Base-by-base conservation (phyloP, 148 eudicot species). In the Hydrangea macrophylla region DNA sequence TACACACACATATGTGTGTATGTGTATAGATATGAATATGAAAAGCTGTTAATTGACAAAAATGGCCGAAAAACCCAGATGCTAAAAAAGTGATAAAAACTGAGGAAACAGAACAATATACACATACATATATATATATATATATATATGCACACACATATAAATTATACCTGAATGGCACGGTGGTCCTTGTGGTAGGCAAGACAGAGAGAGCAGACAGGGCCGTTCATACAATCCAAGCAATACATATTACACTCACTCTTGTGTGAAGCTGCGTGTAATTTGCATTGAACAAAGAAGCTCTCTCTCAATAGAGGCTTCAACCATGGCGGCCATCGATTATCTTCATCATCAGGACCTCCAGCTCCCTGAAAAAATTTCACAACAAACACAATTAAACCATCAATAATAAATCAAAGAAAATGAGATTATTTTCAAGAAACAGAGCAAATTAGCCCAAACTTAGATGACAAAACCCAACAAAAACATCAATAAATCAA, bases 241-340 rank as follows among this genome's bases (percentile, higher is more conserved):
- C 98, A 92, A 66, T 78, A 92, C 98, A 92, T 87, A 71, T 92
- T 92, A 60, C 98, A 92, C 75, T 92, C 98, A 55, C 91, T 88
- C 70, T 90, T 92, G 73, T 90, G 93, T 5, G 93, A 86, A 74
- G 86, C 90, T 0, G 94, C 85, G 22, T 92, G 98, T 20, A 73
- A 67, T 56, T 81, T 77, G 70, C 98, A 90, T 58, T 84, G 93
- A 67, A 75, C 88, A 53, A 92, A 92, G 83, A 89, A 92, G 23
- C 67, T 81, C 40, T 86, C 87, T 0, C 71, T 68, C 28, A 92
- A 35, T 44, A 92, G 55, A 53, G 90, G 87, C 58, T 88, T 88
- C 73, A 88, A 60, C 96, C 96, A 92, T 65, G 88, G 85, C 11
- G 97, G 97, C 96, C 97, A 92, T 33, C 78, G 53, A 48, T 76